Conservation (phyloP, 371 early-diverging fungal species). For the Mucor indicus region DNA sequence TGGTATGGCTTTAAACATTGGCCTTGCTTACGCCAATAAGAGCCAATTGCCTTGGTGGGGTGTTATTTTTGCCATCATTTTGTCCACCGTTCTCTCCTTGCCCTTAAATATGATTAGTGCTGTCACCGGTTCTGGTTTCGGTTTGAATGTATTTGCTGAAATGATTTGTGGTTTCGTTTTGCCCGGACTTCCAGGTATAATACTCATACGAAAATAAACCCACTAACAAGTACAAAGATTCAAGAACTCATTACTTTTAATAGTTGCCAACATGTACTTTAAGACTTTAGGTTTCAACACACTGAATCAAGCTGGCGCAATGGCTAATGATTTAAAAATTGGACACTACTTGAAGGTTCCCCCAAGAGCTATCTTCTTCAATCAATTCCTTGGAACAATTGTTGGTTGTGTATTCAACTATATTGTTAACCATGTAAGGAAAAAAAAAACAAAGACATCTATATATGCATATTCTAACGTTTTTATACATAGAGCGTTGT, state of each 20-base stretch:
- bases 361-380: constrained; percentile 57
- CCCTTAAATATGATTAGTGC: constrained; percentile 39
- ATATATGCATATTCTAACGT: background rate
- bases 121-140: constrained; percentile 35
- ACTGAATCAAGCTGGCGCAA: constrained; percentile 49
- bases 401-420: constrained; percentile 57
- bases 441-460: background rate
- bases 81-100: constrained; percentile 39
- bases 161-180: constrained; percentile 48
- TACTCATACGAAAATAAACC: too few species aligned
- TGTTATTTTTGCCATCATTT: constrained; percentile 62
- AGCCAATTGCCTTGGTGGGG: constrained; percentile 71
- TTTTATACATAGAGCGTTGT: constrained; percentile 29
- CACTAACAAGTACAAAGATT: too few species aligned
- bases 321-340: constrained; percentile 63
- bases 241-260: too few species aligned
- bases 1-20: constrained; percentile 62
- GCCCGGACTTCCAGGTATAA: constrained; percentile 34
- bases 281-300: constrained; percentile 55
- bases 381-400: constrained; percentile 62
- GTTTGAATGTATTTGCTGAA: constrained; percentile 66
- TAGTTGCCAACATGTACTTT: constrained; percentile 60
- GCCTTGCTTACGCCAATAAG: constrained; percentile 52
- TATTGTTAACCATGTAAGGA: constrained; percentile 35
- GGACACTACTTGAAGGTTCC: constrained; percentile 79